A percentile compares a stretch with the other conserved stretches of the same genome.
Evolutionary conservation across 2,329 filamentous ascomycete genomes (phyloP).

Genomic region (Hypocreales sp.): DNA sequence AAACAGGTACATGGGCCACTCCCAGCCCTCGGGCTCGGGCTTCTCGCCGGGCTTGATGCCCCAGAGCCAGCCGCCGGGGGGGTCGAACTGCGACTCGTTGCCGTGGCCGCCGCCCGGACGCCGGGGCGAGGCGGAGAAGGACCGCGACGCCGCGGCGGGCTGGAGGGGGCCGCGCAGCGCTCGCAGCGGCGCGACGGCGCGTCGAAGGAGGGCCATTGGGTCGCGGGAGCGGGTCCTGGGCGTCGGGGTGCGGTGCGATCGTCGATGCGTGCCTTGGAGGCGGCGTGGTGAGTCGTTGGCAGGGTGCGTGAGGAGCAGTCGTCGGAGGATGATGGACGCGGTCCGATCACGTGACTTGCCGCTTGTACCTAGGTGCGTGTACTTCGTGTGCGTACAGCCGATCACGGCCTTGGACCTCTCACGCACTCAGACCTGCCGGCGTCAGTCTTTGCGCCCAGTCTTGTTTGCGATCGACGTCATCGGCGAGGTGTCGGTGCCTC

Average conservation of each 20-base stretch:
- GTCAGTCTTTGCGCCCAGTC: too few species aligned
- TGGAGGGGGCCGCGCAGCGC: slow-evolving; percentile 21
- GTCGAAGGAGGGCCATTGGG: slow-evolving; percentile 20
- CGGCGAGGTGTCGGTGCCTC: too few species aligned
- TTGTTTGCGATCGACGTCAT: too few species aligned
- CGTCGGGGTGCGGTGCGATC: slow-evolving; percentile 8
- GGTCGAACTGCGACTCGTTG: slow-evolving; percentile 69
- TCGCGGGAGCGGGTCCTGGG: background rate
- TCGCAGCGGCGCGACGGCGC: slow-evolving; percentile 19
- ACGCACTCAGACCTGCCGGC: too few species aligned
- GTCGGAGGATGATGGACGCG: too few species aligned
- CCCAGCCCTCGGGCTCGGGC: slow-evolving; percentile 92
- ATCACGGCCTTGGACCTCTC: too few species aligned
- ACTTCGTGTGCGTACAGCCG: too few species aligned
- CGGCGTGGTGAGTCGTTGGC: too few species aligned
- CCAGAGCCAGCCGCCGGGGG: slow-evolving; percentile 83
- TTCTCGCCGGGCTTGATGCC: slow-evolving; percentile 92
- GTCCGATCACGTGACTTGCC: too few species aligned
- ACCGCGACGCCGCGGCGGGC: slow-evolving; percentile 14
- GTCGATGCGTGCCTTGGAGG: slow-evolving; percentile 13
- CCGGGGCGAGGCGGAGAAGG: slow-evolving; percentile 29
- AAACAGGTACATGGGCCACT: slow-evolving; percentile 70
- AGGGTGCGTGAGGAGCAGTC: too few species aligned
- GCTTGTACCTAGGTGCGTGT: too few species aligned
- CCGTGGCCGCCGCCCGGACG: slow-evolving; percentile 23